phyloP scores from a whole-genome alignment of 495 filamentous ascomycete species.

The Baudoinia panamericana region DNA sequence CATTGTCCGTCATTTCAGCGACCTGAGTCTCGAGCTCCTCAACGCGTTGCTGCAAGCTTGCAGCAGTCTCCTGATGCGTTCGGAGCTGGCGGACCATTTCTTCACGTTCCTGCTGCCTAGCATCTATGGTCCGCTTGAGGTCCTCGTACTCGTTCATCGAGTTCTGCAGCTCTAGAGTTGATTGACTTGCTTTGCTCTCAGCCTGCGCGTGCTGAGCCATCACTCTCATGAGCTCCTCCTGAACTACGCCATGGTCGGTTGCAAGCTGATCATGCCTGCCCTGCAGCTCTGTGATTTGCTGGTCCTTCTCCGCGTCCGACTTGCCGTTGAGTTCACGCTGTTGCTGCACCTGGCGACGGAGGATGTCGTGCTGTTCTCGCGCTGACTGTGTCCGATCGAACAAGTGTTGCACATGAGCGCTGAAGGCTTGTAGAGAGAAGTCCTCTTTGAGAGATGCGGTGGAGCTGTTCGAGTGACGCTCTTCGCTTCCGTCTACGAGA shows the following conservation, averaged over 20 bases:
- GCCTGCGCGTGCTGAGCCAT: conserved; percentile 28
- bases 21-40: conserved; percentile 19
- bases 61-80: background rate
- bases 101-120: conserved; percentile 12
- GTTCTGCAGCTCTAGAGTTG: conserved; percentile 14
- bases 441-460: conserved; percentile 31
- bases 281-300: conserved; percentile 37
- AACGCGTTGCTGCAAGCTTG: conserved; percentile 24
- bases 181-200: conserved; percentile 21
- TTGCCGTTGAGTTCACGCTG: conserved; percentile 74
- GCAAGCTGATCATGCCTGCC: conserved; percentile 26
- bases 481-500: conserved; percentile 11
- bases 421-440: conserved; percentile 58
- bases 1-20: conserved; percentile 4
- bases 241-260: conserved; percentile 24
- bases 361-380: conserved; percentile 69
- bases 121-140: conserved; percentile 10
- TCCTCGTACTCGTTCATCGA: conserved; percentile 16
- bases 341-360: conserved; percentile 81
- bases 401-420: conserved; percentile 62
- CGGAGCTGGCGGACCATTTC: background rate
- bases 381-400: conserved; percentile 49
- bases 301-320: conserved; percentile 45
- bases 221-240: conserved; percentile 24
- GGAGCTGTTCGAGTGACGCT: conserved; percentile 19